Conservation (phyloP, 176 grass and related monocot species). For the Triticum dicoccoides region DNA sequence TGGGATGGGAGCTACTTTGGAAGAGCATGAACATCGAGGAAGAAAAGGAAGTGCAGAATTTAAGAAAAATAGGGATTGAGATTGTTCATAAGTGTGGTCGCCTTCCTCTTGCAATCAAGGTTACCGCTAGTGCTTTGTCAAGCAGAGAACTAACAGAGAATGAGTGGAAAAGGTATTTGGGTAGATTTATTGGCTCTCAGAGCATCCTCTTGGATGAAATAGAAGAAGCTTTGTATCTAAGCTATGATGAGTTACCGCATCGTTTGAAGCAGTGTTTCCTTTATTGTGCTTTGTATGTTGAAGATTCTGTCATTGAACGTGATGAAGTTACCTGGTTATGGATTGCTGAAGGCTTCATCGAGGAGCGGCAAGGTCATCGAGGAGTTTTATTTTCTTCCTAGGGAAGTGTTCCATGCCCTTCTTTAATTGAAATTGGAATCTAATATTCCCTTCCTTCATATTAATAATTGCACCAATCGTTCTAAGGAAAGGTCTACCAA, state of each 20-base stretch:
- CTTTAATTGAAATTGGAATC: too few relatives aligned
- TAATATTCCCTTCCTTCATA: too few relatives aligned
- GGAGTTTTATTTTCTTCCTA: too few relatives aligned
- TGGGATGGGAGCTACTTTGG: slow-evolving; percentile 33
- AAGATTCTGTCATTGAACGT: background rate
- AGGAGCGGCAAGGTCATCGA: background rate
- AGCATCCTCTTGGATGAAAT: background rate
- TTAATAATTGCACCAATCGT: too few relatives aligned
- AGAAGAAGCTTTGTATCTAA: slow-evolving; percentile 19
- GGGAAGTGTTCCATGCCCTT: too few relatives aligned
- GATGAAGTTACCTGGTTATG: slow-evolving; percentile 10
- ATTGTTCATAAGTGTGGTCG: slow-evolving; percentile 36
- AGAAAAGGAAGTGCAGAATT: background rate
- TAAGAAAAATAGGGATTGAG: background rate
- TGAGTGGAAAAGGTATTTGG: slow-evolving; percentile 21
- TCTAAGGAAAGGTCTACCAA: too few relatives aligned
- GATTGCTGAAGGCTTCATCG: slow-evolving; percentile 38
- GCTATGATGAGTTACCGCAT: slow-evolving; percentile 31
- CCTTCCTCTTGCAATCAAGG: slow-evolving; percentile 48
- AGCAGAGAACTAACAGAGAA: background rate
- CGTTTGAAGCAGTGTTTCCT: slow-evolving; percentile 47
- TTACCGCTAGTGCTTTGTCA: slow-evolving; percentile 4
- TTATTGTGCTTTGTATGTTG: background rate
- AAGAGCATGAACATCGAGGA: slow-evolving; percentile 6
- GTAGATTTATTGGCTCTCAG: background rate